These are phyloP conservation scores for Yamadazyma phyllophila DNA, from an alignment of 805 yeast genomes.

Conservation along the genomic window DNA sequence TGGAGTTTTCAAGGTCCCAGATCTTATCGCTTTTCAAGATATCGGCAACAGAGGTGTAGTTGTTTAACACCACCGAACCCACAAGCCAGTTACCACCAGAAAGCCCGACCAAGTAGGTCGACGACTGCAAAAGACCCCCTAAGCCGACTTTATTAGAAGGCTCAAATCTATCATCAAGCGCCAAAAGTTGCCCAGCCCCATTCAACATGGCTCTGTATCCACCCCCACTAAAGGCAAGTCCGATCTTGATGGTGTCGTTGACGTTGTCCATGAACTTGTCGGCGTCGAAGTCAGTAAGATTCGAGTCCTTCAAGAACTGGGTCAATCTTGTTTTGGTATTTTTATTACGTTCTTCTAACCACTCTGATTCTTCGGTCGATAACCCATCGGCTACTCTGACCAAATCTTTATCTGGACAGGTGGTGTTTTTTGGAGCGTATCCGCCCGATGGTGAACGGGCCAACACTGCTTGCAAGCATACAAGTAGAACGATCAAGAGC, in stretches of 20 bases:
- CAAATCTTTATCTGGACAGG: conserved; percentile 45
- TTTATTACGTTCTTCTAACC: conserved; percentile 51
- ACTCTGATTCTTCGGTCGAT: conserved; percentile 46
- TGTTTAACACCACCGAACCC: conserved; percentile 59
- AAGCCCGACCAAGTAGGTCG: conserved; percentile 74
- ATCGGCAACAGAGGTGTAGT: conserved; percentile 51
- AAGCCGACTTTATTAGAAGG: conserved; percentile 54
- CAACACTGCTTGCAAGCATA: neutral
- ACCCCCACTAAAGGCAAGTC: conserved; percentile 50
- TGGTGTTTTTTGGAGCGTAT: conserved; percentile 59
- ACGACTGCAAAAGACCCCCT: conserved; percentile 72
- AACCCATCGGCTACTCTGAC: conserved; percentile 50
- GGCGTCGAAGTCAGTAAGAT: conserved; percentile 48
- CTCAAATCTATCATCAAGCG: conserved; percentile 68
- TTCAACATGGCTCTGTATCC: conserved; percentile 85
- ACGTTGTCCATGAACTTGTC: conserved; percentile 31
- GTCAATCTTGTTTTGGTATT: conserved; percentile 46
- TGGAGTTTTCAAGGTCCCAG: conserved; percentile 55
- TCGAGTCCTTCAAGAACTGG: conserved; percentile 45
- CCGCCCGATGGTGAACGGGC: conserved; percentile 26
- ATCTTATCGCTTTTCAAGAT: conserved; percentile 24
- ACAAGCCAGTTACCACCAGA: conserved; percentile 66
- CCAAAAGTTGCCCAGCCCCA: conserved; percentile 85
- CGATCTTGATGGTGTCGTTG: conserved; percentile 30
- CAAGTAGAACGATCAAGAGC: neutral